phyloP scores from a whole-genome alignment of 108 stramenopile genomes.

The Cyclotella atomus region DNA sequence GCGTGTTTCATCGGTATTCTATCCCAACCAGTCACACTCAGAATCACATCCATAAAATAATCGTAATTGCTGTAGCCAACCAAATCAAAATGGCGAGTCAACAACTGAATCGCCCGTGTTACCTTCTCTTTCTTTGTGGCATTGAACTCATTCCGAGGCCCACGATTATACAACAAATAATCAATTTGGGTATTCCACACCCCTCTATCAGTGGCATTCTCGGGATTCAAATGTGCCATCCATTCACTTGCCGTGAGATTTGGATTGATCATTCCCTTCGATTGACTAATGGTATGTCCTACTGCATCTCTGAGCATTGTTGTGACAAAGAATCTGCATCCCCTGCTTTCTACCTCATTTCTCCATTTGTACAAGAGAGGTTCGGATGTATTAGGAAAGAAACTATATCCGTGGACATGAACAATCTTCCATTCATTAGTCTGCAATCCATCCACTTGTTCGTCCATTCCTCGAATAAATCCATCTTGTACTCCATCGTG shows the following conservation, averaged over 20 bases:
- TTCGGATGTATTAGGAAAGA: constrained; percentile 45
- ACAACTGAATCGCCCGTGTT: constrained; percentile 29
- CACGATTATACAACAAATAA: constrained; percentile 46
- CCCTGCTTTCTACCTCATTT: constrained; percentile 27
- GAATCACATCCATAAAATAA: constrained; percentile 18
- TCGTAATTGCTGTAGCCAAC: constrained; percentile 36
- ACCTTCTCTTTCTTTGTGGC: constrained; percentile 44
- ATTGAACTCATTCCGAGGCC: constrained; percentile 33
- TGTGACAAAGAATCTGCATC: constrained; percentile 34
- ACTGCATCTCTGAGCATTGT: constrained; percentile 47
- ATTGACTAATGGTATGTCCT: constrained; percentile 43
- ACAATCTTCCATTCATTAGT: constrained; percentile 44
- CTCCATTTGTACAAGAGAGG: constrained; percentile 42
- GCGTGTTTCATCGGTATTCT: constrained; percentile 16
- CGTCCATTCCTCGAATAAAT: constrained; percentile 35
- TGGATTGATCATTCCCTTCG: constrained; percentile 23
- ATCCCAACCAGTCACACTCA: constrained; percentile 27
- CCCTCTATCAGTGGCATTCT: constrained; percentile 26
- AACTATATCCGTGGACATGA: constrained; percentile 49
- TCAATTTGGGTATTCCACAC: constrained; percentile 47
- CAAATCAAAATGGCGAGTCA: constrained; percentile 40
- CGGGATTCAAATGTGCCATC: constrained; percentile 30
- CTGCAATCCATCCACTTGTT: constrained; percentile 6
- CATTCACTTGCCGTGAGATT: constrained; percentile 25
- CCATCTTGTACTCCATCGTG: constrained; percentile 20